phyloP scores from a whole-genome alignment of 2,329 filamentous ascomycete genomes.

The Escovopsis sp. region DNA sequence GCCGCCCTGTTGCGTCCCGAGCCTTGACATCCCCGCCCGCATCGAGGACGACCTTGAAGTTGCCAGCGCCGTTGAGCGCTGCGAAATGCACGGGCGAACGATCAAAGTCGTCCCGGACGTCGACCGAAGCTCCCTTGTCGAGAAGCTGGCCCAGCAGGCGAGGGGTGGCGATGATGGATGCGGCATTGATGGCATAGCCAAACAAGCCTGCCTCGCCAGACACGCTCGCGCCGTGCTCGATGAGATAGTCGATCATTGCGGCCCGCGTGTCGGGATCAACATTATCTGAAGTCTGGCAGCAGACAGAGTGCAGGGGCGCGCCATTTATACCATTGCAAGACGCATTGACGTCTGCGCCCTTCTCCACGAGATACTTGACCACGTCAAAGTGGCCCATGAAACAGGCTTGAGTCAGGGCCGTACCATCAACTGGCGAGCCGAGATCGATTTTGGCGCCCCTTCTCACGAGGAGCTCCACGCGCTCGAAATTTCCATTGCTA shows the following conservation, averaged over 20 bases:
- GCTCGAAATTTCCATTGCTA: constrained; percentile 1
- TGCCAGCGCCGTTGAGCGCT: constrained; percentile 3
- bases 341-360: constrained; percentile 4
- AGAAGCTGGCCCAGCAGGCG: constrained; percentile 7
- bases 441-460: constrained; percentile 5
- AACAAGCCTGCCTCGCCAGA: constrained; percentile 8
- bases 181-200: constrained; percentile 7
- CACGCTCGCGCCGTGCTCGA: constrained; percentile 8
- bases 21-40: constrained; percentile 3
- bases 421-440: constrained; percentile 2
- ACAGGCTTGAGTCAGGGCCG: constrained; percentile 3
- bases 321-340: background rate
- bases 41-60: constrained; percentile 4
- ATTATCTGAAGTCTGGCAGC: background rate
- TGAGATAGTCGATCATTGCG: constrained; percentile 10
- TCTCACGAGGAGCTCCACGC: constrained; percentile 4
- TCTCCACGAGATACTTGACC: constrained; percentile 2
- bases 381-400: background rate
- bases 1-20: constrained; percentile 2
- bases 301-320: constrained; percentile 4
- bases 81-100: constrained; percentile 5
- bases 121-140: constrained; percentile 5
- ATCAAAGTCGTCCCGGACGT: background rate
- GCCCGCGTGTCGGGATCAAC: constrained; percentile 5
- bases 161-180: constrained; percentile 6